Conservation (phyloP, 2,329 filamentous ascomycete species). For the Salinomyces thailandicus region DNA sequence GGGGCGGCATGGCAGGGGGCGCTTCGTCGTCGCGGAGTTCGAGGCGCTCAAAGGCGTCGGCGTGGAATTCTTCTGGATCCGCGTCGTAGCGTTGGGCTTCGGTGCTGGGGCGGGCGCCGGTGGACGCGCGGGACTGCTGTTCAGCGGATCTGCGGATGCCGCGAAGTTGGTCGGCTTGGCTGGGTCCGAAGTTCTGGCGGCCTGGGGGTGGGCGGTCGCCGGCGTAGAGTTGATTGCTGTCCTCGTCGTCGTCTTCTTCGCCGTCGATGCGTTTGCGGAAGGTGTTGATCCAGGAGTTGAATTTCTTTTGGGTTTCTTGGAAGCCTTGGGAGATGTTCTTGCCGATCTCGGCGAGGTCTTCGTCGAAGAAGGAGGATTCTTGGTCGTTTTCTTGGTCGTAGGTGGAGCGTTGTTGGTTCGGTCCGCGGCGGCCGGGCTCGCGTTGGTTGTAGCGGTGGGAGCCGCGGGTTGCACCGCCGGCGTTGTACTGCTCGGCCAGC, state of each 20-base stretch:
- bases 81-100: constrained; percentile 92
- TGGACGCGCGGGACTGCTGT: not conserved
- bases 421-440: constrained; percentile 25
- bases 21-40: constrained; percentile 52
- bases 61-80: constrained; percentile 78
- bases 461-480: constrained; percentile 16
- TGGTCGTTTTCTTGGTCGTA: constrained; percentile 49
- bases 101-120: constrained; percentile 52
- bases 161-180: constrained; percentile 30
- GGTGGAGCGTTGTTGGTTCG: constrained; percentile 39
- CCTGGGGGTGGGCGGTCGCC: constrained; percentile 17
- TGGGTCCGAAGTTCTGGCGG: constrained; percentile 28
- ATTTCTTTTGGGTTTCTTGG: constrained; percentile 80
- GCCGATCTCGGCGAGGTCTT: constrained; percentile 85
- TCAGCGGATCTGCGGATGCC: constrained; percentile 26
- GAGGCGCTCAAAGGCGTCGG: constrained; percentile 64
- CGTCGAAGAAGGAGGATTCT: constrained; percentile 88
- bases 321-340: constrained; percentile 94
- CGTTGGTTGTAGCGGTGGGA: constrained; percentile 24
- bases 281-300: constrained; percentile 85
- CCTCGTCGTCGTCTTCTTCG: constrained; percentile 57
- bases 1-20: constrained; percentile 35
- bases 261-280: constrained; percentile 92
- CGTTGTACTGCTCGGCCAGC: constrained; percentile 76
- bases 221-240: constrained; percentile 37